Evolutionary conservation across 2,329 filamentous ascomycete genomes (phyloP).

Genomic region (Colletotrichum sp.): DNA sequence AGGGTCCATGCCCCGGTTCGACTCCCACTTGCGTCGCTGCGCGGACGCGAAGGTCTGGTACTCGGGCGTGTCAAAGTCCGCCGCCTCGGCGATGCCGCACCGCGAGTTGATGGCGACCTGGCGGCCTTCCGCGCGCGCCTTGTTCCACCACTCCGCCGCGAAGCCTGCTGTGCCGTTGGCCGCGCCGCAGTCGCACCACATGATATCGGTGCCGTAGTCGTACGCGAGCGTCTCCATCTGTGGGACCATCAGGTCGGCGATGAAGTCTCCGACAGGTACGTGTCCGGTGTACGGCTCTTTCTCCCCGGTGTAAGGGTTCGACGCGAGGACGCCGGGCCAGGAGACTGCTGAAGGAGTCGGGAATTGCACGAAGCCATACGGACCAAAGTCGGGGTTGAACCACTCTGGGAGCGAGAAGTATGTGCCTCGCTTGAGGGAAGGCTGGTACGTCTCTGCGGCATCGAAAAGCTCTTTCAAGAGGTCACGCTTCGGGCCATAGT

Average conservation of each 20-base stretch:
- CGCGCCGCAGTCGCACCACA: conserved; percentile 55
- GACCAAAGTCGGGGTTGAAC: conserved; percentile 51
- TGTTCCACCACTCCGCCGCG: conserved; percentile 47
- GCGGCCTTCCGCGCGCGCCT: conserved; percentile 39
- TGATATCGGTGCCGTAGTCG: conserved; percentile 48
- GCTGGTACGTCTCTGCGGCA: conserved; percentile 4
- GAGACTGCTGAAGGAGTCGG: conserved; percentile 37
- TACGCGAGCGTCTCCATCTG: conserved; percentile 51
- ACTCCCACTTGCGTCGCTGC: conserved; percentile 59
- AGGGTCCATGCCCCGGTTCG: conserved; percentile 64
- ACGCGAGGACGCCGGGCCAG: conserved; percentile 27
- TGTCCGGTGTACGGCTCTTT: conserved; percentile 48
- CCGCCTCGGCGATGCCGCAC: conserved; percentile 50
- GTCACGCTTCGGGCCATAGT: conserved; percentile 37
- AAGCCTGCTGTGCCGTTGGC: conserved; percentile 47
- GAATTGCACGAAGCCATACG: conserved; percentile 46
- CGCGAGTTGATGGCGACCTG: conserved; percentile 62
- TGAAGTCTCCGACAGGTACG: conserved; percentile 43
- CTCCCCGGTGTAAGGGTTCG: conserved; percentile 47
- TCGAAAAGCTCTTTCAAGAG: conserved; percentile 45
- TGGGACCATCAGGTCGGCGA: conserved; percentile 47
- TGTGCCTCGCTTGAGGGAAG: conserved; percentile 37
- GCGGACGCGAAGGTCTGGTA: conserved; percentile 50
- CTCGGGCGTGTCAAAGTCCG: conserved; percentile 67
- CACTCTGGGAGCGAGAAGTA: conserved; percentile 57